Evolutionary conservation across 768 basidiomycete genomes (phyloP).

Genomic region (Asterophora lycoperdoides): DNA sequence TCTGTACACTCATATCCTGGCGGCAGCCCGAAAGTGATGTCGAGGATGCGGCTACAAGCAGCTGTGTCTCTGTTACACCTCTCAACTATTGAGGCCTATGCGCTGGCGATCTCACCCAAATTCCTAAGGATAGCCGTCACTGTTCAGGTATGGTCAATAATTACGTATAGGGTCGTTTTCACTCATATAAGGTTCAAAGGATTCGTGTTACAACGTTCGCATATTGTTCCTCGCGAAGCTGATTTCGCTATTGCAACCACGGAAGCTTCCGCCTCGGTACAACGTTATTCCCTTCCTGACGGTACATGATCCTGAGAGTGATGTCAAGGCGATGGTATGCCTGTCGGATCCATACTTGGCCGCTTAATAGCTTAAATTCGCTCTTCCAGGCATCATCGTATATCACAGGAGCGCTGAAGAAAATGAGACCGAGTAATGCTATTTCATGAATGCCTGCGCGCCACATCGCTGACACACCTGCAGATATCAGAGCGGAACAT

Average conservation of each 20-base stretch:
- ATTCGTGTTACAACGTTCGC: conserved; percentile 86
- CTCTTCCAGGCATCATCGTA: conserved; percentile 52
- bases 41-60: conserved; percentile 81
- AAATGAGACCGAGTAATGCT: conserved; percentile 40
- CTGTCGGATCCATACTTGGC: neutral
- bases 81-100: conserved; percentile 53
- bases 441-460: neutral
- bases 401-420: conserved; percentile 43
- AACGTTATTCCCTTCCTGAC: conserved; percentile 86
- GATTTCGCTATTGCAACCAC: conserved; percentile 52
- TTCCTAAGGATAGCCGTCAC: conserved; percentile 70
- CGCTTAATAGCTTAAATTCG: conserved; percentile 8
- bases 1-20: conserved; percentile 2
- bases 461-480: neutral
- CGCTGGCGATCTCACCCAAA: conserved; percentile 48
- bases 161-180: conserved; percentile 1
- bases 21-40: conserved; percentile 54
- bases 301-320: conserved; percentile 86
- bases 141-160: conserved; percentile 60
- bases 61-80: conserved; percentile 79
- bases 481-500: conserved; percentile 56
- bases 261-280: conserved; percentile 66
- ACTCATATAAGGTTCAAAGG: conserved; percentile 40
- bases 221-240: conserved; percentile 74
- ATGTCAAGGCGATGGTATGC: conserved; percentile 65